Evolutionary conservation across 2,329 filamentous ascomycete species (phyloP), one percentile per base, ranked within the genome.

Genomic region (Davidsoniella eucalypti): DNA sequence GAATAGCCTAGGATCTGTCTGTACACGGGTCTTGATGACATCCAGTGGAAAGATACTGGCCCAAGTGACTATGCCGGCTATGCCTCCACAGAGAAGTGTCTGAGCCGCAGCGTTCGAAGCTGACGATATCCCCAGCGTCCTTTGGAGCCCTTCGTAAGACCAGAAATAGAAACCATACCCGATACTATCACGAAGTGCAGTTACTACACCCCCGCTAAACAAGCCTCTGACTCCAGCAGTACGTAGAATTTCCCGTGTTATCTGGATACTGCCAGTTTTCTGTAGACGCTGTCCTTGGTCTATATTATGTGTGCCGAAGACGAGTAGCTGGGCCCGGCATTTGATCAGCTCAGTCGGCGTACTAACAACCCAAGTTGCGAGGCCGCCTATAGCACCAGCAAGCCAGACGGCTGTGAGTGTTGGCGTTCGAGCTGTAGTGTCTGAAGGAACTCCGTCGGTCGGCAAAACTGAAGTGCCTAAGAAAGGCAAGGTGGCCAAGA

Each of bases 101-200:
- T 80, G 82, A 36, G 75, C 65, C 1, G 80, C 74, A 48, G 65
- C 71, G 17, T 72, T 63, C 10, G 64, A 57, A 6, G 38, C 25
- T 18, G 16, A 10, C 8, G 29, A 18, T 18, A 57, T 56, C 12
- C 57, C 49, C 63, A 79, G 69, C 49, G 69, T 67, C 36, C 76
- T 72, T 55, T 82, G 86, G 55, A 72, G 77, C 52, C 88, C 67
- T 64, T 93, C 84, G 60, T 95, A 96, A 1, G 83, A 82, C 84
- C 84, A 94, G 63, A 96, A 96, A 61, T 95, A 96, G 64, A 95
- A 95, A 0, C 88, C 90, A 65, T 95, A 96, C n/a, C 90, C 90
- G 50, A 95, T 75, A 52, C 82, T 82, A 64, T 96, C 90, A 46
- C 90, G 73, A 39, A 90, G 61, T 49, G 82, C 85, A 0, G 90